A percentile compares a stretch with the other conserved stretches of the same genome.
These are phyloP conservation scores for Penicillium cataractarum DNA, from an alignment of 495 filamentous ascomycete species.

Conservation along the genomic window DNA sequence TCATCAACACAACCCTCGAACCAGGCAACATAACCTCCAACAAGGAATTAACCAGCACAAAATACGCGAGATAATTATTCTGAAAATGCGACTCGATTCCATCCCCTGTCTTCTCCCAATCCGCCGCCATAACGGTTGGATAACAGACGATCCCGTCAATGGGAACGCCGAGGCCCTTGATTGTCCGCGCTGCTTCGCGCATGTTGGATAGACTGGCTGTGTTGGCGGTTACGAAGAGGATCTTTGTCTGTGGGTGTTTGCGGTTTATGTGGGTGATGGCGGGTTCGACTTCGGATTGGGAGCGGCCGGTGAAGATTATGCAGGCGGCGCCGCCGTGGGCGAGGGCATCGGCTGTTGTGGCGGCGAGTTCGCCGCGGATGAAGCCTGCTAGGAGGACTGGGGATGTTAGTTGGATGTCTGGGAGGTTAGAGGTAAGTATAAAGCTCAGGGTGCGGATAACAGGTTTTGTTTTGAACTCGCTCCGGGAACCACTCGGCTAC, in stretches of 20 bases:
- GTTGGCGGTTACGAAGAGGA: slow-evolving; percentile 28
- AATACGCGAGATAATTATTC: slow-evolving; percentile 31
- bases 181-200: slow-evolving; percentile 18
- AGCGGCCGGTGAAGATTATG: slow-evolving; percentile 49
- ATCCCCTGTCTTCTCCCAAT: slow-evolving; percentile 24
- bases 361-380: slow-evolving; percentile 20
- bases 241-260: slow-evolving; percentile 23
- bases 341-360: slow-evolving; percentile 27
- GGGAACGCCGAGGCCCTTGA: slow-evolving; percentile 18
- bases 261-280: slow-evolving; percentile 44
- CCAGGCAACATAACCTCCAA: slow-evolving; percentile 11
- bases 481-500: slow-evolving; percentile 42
- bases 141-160: slow-evolving; percentile 31
- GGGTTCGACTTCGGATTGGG: slow-evolving; percentile 39
- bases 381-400: slow-evolving; percentile 26
- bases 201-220: slow-evolving; percentile 19
- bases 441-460: no score
- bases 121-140: slow-evolving; percentile 25
- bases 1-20: slow-evolving; percentile 25
- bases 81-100: slow-evolving; percentile 32
- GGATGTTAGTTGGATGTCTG: neutral
- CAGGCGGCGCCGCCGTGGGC: slow-evolving; percentile 39
- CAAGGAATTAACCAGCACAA: slow-evolving; percentile 26
- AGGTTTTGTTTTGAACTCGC: slow-evolving; percentile 43
- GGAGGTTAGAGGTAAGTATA: slow-evolving; percentile 18